Evolutionary conservation across 306 rosid species (phyloP).

Genomic region (Cucurbita ficifolia): DNA sequence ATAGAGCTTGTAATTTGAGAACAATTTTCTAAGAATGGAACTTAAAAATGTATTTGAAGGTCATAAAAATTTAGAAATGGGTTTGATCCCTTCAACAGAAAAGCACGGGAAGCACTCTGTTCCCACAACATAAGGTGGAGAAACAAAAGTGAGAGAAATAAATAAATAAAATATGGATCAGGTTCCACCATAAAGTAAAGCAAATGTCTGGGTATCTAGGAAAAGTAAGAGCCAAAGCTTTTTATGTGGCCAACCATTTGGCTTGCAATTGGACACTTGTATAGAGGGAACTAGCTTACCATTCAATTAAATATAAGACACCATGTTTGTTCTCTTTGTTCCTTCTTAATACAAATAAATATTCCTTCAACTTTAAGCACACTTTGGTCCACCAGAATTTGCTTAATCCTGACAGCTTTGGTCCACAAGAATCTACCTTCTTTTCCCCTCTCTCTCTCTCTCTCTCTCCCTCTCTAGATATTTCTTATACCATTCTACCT

Average conservation of each 20-base stretch:
- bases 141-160: neutral
- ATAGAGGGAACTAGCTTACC: neutral
- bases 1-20: neutral
- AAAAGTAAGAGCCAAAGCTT: slow-evolving; percentile 1
- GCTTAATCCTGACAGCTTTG: slow-evolving; percentile 7
- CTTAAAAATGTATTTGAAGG: neutral
- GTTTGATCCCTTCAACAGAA: neutral
- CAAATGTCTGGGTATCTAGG: slow-evolving; percentile 7
- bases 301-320: slow-evolving; percentile 6
- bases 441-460: neutral
- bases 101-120: neutral
- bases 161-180: slow-evolving; percentile 3
- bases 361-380: slow-evolving; percentile 1
- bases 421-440: slow-evolving; percentile 9
- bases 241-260: slow-evolving; percentile 1
- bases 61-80: neutral
- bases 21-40: neutral
- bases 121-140: slow-evolving; percentile 1
- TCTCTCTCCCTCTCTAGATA: neutral
- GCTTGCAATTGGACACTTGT: slow-evolving; percentile 8
- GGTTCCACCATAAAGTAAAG: slow-evolving; percentile 10
- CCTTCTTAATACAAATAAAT: neutral
- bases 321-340: slow-evolving; percentile 10
- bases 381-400: slow-evolving; percentile 8
- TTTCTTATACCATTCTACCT: neutral